Evolutionary conservation across 208 protist genomes (phyloP), one percentile per base, ranked within the genome.

Genomic region (Naegleria fowleri): DNA sequence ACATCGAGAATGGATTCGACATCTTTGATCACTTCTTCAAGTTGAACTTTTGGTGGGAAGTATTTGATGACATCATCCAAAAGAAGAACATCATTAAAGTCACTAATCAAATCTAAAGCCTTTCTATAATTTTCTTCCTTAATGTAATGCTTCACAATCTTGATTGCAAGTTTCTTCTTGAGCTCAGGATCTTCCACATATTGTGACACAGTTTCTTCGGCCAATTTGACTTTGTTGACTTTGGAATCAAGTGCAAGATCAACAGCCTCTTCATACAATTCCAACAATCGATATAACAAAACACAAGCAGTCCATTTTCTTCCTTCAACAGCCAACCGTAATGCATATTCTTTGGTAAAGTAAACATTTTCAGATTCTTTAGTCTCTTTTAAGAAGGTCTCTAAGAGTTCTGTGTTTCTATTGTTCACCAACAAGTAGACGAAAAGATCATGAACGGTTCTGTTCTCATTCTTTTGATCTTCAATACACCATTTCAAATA

Each of bases 191-290:
- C 83, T 51, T 86, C 39, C 11, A 86, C 83, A 33, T 48, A 48
- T 48, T 86, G 39, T 29, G 25, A 15, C 5, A 86, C 83, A n/a
- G 40, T 86, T 86, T 86, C 40, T 39, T 51, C 39, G 19, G 83
- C 83, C 11, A 48, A 16, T 43, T 86, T 48, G 11, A 86, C 33
- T 33, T 48, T 39, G n/a, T 86, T 86, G 9, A 79, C 67, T 79
- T 79, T 79, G 25, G 13, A 43, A 16, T 86, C 39, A 43, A 99
- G 93, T 19, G 97, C 95, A 0, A 96, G 94, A n/a, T 95, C 95
- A 25, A 99, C 96, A 5, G 98, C 98, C 90, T 99, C 97, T 90
- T 98, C 97, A 90, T 97, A 98, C 16, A 99, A 92, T 33, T 94
- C 94, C 93, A 99, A 94, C 52, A 93, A 88, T 76, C 94, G 94